These are phyloP conservation scores for Talaromyces sp. DNA, from an alignment of 2,329 filamentous ascomycete genomes.

Conservation along the genomic window DNA sequence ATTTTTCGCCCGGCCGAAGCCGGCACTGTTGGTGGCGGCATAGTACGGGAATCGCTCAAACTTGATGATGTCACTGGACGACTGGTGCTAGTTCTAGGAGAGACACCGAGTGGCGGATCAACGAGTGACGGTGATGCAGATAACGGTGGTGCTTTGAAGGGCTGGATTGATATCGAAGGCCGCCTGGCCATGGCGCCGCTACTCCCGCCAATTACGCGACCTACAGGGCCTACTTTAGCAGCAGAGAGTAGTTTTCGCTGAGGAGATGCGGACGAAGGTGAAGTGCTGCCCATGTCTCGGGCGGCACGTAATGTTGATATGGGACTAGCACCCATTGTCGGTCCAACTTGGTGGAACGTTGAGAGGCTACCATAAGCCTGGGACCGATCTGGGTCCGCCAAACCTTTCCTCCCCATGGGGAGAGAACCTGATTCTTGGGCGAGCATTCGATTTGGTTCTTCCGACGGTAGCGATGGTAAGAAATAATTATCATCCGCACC, in stretches of 20 bases:
- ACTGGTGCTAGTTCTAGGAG: constrained; percentile 47
- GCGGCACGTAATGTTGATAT: constrained; percentile 75
- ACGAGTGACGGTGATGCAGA: constrained; percentile 72
- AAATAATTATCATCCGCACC: constrained; percentile 85
- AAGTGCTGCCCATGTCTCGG: constrained; percentile 47
- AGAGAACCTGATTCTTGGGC: constrained; percentile 66
- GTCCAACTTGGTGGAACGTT: constrained; percentile 76
- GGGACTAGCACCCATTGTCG: constrained; percentile 72
- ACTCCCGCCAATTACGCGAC: constrained; percentile 45
- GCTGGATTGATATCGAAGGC: constrained; percentile 83
- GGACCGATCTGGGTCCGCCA: constrained; percentile 56
- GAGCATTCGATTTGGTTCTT: constrained; percentile 32
- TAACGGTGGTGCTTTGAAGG: constrained; percentile 94
- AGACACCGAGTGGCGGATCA: constrained; percentile 46
- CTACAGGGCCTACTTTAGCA: constrained; percentile 27
- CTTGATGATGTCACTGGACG: constrained; percentile 32
- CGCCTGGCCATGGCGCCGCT: constrained; percentile 55
- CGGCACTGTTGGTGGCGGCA: constrained; percentile 36
- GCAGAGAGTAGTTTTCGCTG: constrained; percentile 46
- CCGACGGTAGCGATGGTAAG: constrained; percentile 65
- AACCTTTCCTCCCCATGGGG: constrained; percentile 54
- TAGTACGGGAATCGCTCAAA: constrained; percentile 36
- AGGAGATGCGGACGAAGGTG: constrained; percentile 47
- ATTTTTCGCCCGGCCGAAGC: constrained; percentile 34
- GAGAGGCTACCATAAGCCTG: constrained; percentile 86